Conservation (phyloP, 495 filamentous ascomycete genomes). For the Penicillium malachiteum region DNA sequence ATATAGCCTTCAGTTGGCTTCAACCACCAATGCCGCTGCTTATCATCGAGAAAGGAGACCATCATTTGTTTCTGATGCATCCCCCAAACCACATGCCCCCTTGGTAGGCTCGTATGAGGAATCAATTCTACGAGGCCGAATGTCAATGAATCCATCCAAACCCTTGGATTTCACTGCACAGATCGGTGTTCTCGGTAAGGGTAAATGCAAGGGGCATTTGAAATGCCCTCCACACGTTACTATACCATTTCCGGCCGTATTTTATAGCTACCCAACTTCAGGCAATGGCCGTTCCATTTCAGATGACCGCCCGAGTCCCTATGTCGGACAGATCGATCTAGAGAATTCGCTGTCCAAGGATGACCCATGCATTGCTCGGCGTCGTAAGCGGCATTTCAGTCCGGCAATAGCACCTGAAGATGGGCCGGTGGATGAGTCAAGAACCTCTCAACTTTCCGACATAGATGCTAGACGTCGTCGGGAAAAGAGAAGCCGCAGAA, state of each 20-base stretch:
- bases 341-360: slow-evolving; percentile 67
- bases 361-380: slow-evolving; percentile 40
- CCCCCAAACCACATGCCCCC: slow-evolving; percentile 79
- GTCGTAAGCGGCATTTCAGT: slow-evolving; percentile 48
- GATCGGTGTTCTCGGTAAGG: slow-evolving; percentile 88
- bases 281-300: slow-evolving; percentile 57
- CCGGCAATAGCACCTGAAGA: slow-evolving; percentile 31
- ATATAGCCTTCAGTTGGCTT: slow-evolving; percentile 56
- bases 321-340: slow-evolving; percentile 91
- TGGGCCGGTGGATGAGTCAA: slow-evolving; percentile 9
- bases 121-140: slow-evolving; percentile 88
- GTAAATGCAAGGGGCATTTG: slow-evolving; percentile 82
- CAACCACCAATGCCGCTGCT: slow-evolving; percentile 60
- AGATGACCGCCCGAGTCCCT: slow-evolving; percentile 89
- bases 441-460: slow-evolving; percentile 12
- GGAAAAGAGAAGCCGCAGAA: slow-evolving; percentile 58
- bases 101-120: slow-evolving; percentile 99
- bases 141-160: slow-evolving; percentile 95
- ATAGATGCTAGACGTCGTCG: slow-evolving; percentile 31
- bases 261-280: slow-evolving; percentile 82
- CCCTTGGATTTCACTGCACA: slow-evolving; percentile 93
- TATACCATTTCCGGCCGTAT: slow-evolving; percentile 92
- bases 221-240: slow-evolving; percentile 90
- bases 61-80: slow-evolving; percentile 71
- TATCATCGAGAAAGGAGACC: slow-evolving; percentile 58